Evolutionary conservation across 306 rosid genomes (phyloP).

Genomic region (Chamaecrista fasciculata): DNA sequence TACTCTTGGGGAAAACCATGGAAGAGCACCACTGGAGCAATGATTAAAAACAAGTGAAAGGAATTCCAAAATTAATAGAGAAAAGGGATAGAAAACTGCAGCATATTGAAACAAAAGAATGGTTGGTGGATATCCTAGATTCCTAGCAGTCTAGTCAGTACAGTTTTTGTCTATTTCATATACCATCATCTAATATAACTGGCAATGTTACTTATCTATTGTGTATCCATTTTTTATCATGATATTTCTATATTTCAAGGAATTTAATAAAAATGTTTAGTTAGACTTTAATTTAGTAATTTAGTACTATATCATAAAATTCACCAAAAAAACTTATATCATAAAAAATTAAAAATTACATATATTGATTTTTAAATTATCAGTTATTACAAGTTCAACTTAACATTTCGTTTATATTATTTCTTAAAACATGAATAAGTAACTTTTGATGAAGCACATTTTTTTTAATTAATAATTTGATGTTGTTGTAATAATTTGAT

Average conservation of each 20-base stretch:
- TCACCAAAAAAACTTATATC: too few species aligned
- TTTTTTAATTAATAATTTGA: too few species aligned
- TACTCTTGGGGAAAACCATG: background rate
- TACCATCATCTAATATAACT: background rate
- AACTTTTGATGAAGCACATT: too few species aligned
- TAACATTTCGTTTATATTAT: too few species aligned
- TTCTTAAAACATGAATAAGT: too few species aligned
- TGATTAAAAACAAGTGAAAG: background rate
- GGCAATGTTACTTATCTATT: background rate
- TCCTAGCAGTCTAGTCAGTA: background rate
- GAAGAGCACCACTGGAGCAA: background rate
- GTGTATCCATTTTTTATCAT: conserved; percentile 15
- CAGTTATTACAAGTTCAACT: too few species aligned
- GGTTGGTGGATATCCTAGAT: background rate
- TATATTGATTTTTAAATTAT: too few species aligned
- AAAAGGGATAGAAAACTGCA: background rate
- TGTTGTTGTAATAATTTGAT: background rate
- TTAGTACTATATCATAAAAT: too few species aligned
- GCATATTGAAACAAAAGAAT: background rate
- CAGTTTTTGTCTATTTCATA: background rate
- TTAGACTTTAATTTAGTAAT: too few species aligned
- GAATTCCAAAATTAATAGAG: background rate
- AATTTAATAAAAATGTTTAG: too few species aligned
- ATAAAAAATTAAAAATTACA: too few species aligned
- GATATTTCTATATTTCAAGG: too few species aligned